These are phyloP conservation scores for Tuber melanosporum DNA, from an alignment of 495 filamentous ascomycete genomes.

Conservation along the genomic window DNA sequence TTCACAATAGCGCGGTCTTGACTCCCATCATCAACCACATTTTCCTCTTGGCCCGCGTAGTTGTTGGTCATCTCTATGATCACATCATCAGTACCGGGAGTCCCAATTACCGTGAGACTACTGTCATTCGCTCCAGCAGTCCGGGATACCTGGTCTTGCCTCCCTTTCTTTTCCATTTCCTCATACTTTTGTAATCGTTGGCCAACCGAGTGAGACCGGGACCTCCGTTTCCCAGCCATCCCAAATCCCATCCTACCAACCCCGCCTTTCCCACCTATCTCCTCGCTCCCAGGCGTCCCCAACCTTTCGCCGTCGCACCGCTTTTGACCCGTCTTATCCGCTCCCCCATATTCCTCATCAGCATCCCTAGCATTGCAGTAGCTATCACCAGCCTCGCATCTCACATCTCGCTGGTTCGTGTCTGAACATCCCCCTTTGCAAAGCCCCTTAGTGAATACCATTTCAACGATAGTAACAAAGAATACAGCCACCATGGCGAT, in stretches of 20 bases:
- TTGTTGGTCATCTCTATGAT: slow-evolving; percentile 9
- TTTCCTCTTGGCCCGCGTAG: slow-evolving; percentile 41
- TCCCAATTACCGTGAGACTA: slow-evolving; percentile 14
- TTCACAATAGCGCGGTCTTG: not conserved
- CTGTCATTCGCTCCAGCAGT: slow-evolving; percentile 6
- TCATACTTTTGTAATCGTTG: slow-evolving; percentile 31
- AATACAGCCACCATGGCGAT: slow-evolving; percentile 73
- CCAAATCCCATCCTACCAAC: slow-evolving; percentile 40
- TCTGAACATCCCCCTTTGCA: slow-evolving; percentile 44
- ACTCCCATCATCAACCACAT: slow-evolving; percentile 41
- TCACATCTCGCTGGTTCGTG: slow-evolving; percentile 40
- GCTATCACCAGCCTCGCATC: slow-evolving; percentile 15
- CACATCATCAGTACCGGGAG: slow-evolving; percentile 16
- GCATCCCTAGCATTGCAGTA: slow-evolving; percentile 26
- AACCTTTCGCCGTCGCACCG: not conserved
- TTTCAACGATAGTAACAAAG: slow-evolving; percentile 67
- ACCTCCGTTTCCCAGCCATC: slow-evolving; percentile 37
- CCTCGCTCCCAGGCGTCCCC: slow-evolving; percentile 23
- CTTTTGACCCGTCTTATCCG: slow-evolving; percentile 11
- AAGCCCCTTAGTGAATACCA: slow-evolving; percentile 57
- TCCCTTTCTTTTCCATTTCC: slow-evolving; percentile 26
- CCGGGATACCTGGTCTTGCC: not conserved
- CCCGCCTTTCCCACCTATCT: slow-evolving; percentile 37
- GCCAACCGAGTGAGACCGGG: slow-evolving; percentile 33
- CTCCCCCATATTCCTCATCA: slow-evolving; percentile 27